Base-by-base conservation (phyloP, 306 rosid species). In the Dalbergia oliveri region DNA sequence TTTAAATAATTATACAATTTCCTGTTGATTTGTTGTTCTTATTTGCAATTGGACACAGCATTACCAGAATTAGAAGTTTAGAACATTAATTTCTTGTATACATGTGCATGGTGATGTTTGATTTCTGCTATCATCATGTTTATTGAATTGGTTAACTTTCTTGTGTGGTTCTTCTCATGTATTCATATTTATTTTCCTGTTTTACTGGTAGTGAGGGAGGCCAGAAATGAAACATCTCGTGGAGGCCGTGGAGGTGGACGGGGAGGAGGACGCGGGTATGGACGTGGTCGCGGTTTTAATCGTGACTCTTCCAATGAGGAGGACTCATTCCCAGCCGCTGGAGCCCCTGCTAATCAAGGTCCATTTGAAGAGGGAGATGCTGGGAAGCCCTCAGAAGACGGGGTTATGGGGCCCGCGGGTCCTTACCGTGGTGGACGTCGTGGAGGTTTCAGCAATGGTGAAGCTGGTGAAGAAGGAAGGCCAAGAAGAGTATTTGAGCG, bases 171-270 rank as follows among this genome's bases (percentile, higher is more conserved):
- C 33, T 79, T 31, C 9, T 54, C 3, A 31, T 34, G 8, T 16
- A 1, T 26, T 75, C 2, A 19, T 6, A 14, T 51, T 72, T 58
- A 13, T 70, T 7, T 44, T 80, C 21, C 11, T 78, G 18, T 75
- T 9, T 14, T 71, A 1, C 56, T 72, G 26, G 68, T 61, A 96
- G 99, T 91, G 86, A 91, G 97, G 79, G 99, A 95, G 72, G 66
- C 91, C 47, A 89, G 80, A 82, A 89, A 68, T 81, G 99, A 95
- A 73, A n/a, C 85, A 33, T 77, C 82, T 6, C 92, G 94, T 0
- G 97, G 93, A 43, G 94, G 94, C 11, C 92, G 97, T 21, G 94
- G 97, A 35, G 84, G 90, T 65, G 97, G 95, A 60, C 77, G 89
- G 9, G 93, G 94, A 0, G 73, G 90, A 33, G 84, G 87, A 0